phyloP scores from a whole-genome alignment of 345 rosid species.

The Microthlaspi erraticum region DNA sequence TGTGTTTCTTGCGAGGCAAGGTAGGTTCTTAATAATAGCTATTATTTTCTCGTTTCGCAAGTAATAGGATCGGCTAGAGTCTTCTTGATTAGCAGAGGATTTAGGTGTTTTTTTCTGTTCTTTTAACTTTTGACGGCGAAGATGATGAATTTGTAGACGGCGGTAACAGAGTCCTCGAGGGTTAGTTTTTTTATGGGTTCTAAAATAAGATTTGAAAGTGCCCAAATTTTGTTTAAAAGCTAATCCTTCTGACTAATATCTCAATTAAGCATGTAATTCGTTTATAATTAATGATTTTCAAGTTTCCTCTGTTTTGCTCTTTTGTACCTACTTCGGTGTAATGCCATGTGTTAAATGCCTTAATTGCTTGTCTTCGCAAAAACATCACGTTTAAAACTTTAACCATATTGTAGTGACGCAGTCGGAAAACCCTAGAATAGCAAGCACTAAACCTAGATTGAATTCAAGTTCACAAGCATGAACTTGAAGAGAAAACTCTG shows the following conservation, averaged over 20 bases:
- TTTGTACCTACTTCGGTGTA: not conserved
- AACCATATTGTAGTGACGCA: no score
- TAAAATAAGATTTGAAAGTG: conserved; percentile 18
- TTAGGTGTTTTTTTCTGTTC: conserved; percentile 14
- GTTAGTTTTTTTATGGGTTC: conserved; percentile 46
- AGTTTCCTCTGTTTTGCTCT: not conserved
- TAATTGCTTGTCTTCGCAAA: no score
- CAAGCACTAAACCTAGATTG: no score
- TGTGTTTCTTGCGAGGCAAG: conserved; percentile 36
- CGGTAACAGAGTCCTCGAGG: conserved; percentile 37
- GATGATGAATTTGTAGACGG: conserved; percentile 36
- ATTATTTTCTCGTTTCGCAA: conserved; percentile 25
- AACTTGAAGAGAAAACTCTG: no score
- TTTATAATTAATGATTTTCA: conserved; percentile 16
- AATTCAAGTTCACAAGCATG: no score
- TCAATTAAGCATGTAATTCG: conserved; percentile 25
- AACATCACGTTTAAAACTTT: no score
- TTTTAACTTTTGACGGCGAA: conserved; percentile 27
- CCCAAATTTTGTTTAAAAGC: conserved; percentile 45
- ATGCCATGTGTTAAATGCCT: no score
- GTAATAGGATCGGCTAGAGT: conserved; percentile 18
- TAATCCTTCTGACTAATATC: conserved; percentile 44
- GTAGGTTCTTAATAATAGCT: conserved; percentile 20
- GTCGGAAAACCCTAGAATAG: no score
- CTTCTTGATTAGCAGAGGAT: conserved; percentile 37